Evolutionary conservation across 2,329 filamentous ascomycete species (phyloP), one percentile per base, ranked within the genome.

Genomic region (Nigrospora osmanthi): DNA sequence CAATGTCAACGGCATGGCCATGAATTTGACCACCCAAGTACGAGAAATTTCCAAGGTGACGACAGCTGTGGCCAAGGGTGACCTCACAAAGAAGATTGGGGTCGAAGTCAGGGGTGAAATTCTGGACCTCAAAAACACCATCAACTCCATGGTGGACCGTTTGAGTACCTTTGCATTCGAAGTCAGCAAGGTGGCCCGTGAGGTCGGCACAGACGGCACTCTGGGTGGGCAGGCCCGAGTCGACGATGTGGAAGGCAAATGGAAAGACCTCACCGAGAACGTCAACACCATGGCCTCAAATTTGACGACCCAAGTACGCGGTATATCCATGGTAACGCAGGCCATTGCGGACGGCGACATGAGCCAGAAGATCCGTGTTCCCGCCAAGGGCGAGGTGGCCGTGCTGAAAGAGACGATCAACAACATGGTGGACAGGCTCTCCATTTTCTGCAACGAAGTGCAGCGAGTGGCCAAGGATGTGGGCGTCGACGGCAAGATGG

Each of bases 81-180:
- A 98, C 66, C 72, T 98, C 50, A 95, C 88, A 50, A 89, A 93
- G 69, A 97, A 96, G 72, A 96, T 98, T 60, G 86, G 89, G 50
- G 89, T 95, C 52, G 89, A 94, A 56, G 93, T 89, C 43, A 83
- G 89, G 64, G 91, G 91, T 59, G 93, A 98, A 69, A 97, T 98
- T 56, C 70, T 94, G 43, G 88, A 95, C 61, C 73, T 98, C 50
- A 98, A 98, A 70, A 89, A 90, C 58, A 98, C 91, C 9, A 97
- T 97, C 71, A 97, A 97, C 66, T 94, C 87, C 60, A 97, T 97
- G 91, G 93, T 97, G 62, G 91, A 97, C 65, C 89, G 95, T 58
- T 76, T 97, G 38, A 89, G 94, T 55, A 91, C 91, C 38, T 97
- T 97, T 63, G 91, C 91, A 46, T 93, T 93, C 55, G 90, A 97